A percentile compares a stretch with the other conserved stretches of the same genome.
phyloP scores from a whole-genome alignment of 495 filamentous ascomycete genomes.

The Lasiosphaeria hispida region DNA sequence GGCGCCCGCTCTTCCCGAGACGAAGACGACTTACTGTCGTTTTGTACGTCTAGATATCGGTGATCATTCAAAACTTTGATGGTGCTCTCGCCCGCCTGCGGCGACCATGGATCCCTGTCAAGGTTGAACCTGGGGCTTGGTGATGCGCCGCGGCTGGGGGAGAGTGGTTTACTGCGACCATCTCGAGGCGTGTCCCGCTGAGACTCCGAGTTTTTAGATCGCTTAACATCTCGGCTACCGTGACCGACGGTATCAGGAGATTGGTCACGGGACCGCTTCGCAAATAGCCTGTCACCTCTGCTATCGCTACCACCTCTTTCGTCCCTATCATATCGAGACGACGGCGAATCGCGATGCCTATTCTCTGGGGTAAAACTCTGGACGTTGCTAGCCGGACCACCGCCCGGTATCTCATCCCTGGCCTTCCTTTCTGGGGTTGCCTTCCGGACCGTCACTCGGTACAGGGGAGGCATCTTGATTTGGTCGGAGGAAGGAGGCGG shows the following conservation, averaged over 20 bases:
- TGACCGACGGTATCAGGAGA: background rate
- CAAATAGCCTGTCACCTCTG: background rate
- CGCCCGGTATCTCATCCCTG: background rate
- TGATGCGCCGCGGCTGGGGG: conserved; percentile 10
- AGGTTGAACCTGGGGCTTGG: conserved; percentile 13
- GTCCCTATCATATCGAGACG: conserved; percentile 7
- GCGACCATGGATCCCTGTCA: conserved; percentile 26
- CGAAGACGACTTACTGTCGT: conserved; percentile 8
- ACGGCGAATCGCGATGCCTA: background rate
- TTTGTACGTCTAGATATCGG: conserved; percentile 11
- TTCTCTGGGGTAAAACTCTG: conserved; percentile 2
- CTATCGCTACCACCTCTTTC: conserved; percentile 2
- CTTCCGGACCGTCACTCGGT: conserved; percentile 4
- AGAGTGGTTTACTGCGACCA: background rate
- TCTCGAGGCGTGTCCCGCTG: conserved; percentile 3
- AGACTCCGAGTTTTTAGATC: conserved; percentile 7
- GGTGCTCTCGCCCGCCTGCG: conserved; percentile 25
- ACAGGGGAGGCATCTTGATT: conserved; percentile 28
- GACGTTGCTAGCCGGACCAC: background rate
- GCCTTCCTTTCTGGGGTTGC: background rate
- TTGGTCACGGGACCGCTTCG: conserved; percentile 24
- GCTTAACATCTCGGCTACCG: conserved; percentile 20
- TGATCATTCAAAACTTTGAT: background rate
- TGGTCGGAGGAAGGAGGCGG: conserved; percentile 25
- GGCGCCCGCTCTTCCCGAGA: conserved; percentile 19